Conservation (phyloP, 2,329 filamentous ascomycete genomes). For the Botrytis byssoidea region DNA sequence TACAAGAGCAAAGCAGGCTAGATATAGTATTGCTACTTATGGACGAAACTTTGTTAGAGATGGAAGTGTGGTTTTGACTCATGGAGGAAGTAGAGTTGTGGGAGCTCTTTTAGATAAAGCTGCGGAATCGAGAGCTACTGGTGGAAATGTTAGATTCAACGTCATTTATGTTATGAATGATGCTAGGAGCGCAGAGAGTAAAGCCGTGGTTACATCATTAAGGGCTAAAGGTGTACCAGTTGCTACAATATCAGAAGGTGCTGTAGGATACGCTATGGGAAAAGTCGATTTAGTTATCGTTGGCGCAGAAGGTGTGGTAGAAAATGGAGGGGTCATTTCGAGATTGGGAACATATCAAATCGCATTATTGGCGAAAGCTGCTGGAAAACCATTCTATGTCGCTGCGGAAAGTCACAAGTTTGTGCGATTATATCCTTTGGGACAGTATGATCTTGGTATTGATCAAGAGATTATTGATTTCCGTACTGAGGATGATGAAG, state of each 20-base stretch:
- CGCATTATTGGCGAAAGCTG: conserved; percentile 70
- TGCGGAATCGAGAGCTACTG: conserved; percentile 57
- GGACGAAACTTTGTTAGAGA: conserved; percentile 78
- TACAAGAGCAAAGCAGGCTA: conserved; percentile 77
- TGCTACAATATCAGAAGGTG: conserved; percentile 73
- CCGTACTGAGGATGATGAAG: conserved; percentile 51
- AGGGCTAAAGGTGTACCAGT: conserved; percentile 76
- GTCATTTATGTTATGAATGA: conserved; percentile 76
- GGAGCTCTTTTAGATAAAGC: conserved; percentile 73
- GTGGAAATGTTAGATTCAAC: conserved; percentile 65
- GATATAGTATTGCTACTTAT: conserved; percentile 77
- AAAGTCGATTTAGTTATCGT: conserved; percentile 68
- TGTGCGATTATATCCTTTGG: conserved; percentile 78
- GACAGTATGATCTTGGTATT: conserved; percentile 78
- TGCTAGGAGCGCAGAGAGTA: conserved; percentile 58
- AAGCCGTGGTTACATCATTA: conserved; percentile 68
- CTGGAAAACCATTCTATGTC: conserved; percentile 75
- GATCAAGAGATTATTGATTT: conserved; percentile 78
- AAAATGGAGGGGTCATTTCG: conserved; percentile 90
- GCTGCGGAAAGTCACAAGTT: conserved; percentile 97
- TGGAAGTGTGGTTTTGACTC: conserved; percentile 80
- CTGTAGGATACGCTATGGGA: conserved; percentile 75
- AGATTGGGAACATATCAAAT: conserved; percentile 85
- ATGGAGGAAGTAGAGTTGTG: conserved; percentile 84
- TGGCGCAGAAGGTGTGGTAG: conserved; percentile 81